Percentiles rank a stretch among this genome's conserved stretches.
These are phyloP conservation scores for Heritiera littoralis DNA, from an alignment of 345 rosid genomes.

Conservation along the genomic window DNA sequence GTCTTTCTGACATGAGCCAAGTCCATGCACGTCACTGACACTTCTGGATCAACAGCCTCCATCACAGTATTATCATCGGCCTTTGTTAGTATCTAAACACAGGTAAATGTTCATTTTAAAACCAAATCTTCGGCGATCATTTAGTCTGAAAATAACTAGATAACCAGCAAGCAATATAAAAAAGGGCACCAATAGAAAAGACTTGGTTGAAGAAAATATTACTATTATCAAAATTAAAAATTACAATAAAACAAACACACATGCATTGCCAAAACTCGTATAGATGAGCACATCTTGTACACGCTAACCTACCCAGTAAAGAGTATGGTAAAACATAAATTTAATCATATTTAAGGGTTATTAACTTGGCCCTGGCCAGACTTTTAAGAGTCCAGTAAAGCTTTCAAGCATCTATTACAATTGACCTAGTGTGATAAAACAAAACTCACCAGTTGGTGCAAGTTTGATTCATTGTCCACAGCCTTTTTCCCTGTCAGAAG, in stretches of 20 bases:
- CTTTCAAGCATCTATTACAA: not conserved
- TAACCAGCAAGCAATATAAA: not conserved
- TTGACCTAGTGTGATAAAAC: not conserved
- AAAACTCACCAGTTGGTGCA: conserved; percentile 84
- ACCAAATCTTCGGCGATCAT: not conserved
- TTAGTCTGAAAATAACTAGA: not conserved
- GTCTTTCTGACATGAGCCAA: conserved; percentile 60
- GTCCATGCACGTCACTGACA: conserved; percentile 78
- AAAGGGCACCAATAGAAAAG: not conserved
- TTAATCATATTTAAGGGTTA: not conserved
- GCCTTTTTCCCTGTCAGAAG: conserved; percentile 95
- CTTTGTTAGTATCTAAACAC: conserved; percentile 64
- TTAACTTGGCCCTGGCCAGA: not conserved
- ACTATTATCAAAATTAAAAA: not conserved
- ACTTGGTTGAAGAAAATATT: not conserved
- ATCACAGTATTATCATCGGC: conserved; percentile 78
- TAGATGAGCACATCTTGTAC: not conserved
- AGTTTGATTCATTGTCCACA: conserved; percentile 83
- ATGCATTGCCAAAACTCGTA: too few species aligned
- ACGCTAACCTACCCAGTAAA: not conserved
- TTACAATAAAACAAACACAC: not conserved
- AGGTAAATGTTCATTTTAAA: not conserved
- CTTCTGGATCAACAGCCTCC: conserved; percentile 93
- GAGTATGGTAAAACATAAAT: not conserved
- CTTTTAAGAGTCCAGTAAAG: not conserved